Base-by-base conservation (phyloP, 2,329 filamentous ascomycete species). In the Aaosphaeria arxii region DNA sequence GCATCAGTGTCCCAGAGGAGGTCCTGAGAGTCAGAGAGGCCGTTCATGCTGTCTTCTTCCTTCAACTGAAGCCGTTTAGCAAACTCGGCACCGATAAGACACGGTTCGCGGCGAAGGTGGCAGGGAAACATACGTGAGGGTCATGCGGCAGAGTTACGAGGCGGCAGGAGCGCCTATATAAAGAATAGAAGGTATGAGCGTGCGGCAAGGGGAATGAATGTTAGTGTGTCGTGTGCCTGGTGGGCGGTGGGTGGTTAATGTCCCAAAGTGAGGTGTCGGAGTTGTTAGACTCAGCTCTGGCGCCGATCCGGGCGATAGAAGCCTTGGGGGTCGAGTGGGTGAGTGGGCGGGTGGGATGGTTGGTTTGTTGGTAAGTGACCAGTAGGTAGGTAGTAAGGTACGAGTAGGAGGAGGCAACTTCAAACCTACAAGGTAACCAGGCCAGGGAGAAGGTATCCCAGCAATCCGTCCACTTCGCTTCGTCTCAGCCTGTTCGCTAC, bases 1-100 rank as follows among this genome's bases (percentile, higher is more conserved):
- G 47, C 47, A 30, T 51, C 47, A 35, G 40, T 32, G 48, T 58
- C 55, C 54, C 58, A 57, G 46, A 60, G 53, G 49, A 53, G 43
- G 46, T 51, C 51, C 39, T 45, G 48, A 44, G 53, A 47, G 48
- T 52, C 54, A 46, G 50, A 42, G 45, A 51, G 55, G 48, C 48
- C 59, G 58, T 51, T 61, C 61, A 67, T 65, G 57, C 51, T 62
- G 51, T 56, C 56, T 50, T 53, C 55, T 42, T 36, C 33, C 33
- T n/a, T 24, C 7, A 42, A 54, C 50, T 52, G 57, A 46, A 59
- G 48, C 41, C 51, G 40, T 46, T 57, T 48, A 55, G 59, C 62
- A 54, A 62, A 53, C 50, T 56, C 58, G 50, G 49, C 43, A 35
- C 55, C 60, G 33, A 55, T 48, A 45, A 58, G 60, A 52, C 62